Evolutionary conservation across 106 monocot genomes (phyloP), one percentile per base, ranked within the genome.

Genomic region (Triglochin maritima): DNA sequence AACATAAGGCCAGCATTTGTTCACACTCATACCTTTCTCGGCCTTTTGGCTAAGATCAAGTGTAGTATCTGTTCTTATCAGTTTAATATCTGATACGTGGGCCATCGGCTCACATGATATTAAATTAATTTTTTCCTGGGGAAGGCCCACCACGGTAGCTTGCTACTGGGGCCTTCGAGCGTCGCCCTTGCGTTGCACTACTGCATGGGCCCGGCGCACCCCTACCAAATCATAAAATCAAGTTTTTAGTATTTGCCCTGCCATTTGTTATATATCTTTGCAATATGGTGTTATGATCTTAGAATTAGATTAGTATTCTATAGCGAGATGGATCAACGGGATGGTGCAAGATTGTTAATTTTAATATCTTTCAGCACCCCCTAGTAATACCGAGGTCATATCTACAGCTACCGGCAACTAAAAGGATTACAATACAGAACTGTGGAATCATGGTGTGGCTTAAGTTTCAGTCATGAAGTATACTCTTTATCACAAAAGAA

Each of bases 61-160:
- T 90, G 84, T 86, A 86, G 86, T 90, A 90, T 90, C 83, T 86
- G 86, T 90, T 90, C 90, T 90, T 86, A 86, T 86, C 91, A 92
- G 87, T 92, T 92, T 87, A 92, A 92, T 92, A 92, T 92, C 85
- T 92, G 92, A 87, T 85, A 83, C 80, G 86, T 90, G 86, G 79
- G 79, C 78, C 79, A 86, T 82, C 69, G 76, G 77, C 70, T 42
- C 64, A 77, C 77, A 70, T 60, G 70, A 77, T 77, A 70, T 77
- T 77, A 77, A 77, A 77, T 70, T 77, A 77, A 77, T 77, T 70
- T 77, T 45, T 70, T 7, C 1, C 52, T 52, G 65, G 59, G 50
- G 70, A 65, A 56, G 56, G 7, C 17, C 72, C 42, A 64, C 56
- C 5, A 64, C 15, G 9, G 47, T 29, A 29, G 29, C 29, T 29